Evolutionary conservation across 2,329 filamentous ascomycete species (phyloP).

Genomic region (Bipolaris sorokiniana): DNA sequence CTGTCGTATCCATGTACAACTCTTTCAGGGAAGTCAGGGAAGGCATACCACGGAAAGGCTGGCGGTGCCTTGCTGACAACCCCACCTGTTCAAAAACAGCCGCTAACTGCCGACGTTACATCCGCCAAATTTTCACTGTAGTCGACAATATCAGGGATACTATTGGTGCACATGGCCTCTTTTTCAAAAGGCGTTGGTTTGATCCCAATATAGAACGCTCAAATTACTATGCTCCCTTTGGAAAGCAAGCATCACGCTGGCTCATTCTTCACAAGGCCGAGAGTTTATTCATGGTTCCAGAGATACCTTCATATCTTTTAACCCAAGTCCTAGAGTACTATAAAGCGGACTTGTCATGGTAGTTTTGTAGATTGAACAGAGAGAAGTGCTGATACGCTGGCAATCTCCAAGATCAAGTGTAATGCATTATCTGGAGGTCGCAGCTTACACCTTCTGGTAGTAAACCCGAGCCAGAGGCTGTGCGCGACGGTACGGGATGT

Average conservation of each 20-base stretch:
- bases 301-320: background rate
- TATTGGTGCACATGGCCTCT: background rate
- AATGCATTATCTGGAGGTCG: conserved; percentile 4
- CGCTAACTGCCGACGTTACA: background rate
- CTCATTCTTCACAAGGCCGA: conserved; percentile 1
- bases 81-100: conserved; percentile 5
- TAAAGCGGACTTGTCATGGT: background rate
- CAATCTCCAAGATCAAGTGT: conserved; percentile 8
- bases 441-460: conserved; percentile 8
- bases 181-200: conserved; percentile 3
- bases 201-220: background rate
- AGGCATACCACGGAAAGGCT: background rate
- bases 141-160: conserved; percentile 7
- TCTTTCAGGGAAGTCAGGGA: conserved; percentile 1
- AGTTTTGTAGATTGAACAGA: conserved; percentile 5
- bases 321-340: background rate
- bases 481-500: background rate
- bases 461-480: background rate
- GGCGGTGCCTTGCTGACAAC: conserved; percentile 7
- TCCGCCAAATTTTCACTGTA: conserved; percentile 6
- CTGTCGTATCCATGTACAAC: background rate
- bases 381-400: conserved; percentile 4
- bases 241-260: conserved; percentile 9
- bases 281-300: conserved; percentile 1
- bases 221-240: background rate